Evolutionary conservation across 441 rosid genomes (phyloP), one percentile per base, ranked within the genome.

Genomic region (Caryocar brasiliense): DNA sequence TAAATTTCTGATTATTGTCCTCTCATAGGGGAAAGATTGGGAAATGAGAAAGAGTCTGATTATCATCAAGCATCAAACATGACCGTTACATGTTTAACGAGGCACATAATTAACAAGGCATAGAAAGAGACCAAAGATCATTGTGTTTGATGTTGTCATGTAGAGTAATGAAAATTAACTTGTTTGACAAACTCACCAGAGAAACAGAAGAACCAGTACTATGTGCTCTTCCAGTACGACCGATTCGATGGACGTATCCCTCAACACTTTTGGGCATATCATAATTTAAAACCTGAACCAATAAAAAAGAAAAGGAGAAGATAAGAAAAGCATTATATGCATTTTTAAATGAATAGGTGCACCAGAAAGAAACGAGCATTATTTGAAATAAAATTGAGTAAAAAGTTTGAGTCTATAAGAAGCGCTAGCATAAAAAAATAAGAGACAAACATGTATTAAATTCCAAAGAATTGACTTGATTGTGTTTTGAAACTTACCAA

Each of bases 161-260:
- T n/a, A 42, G 0, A 30, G 34, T 39, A 44, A 39, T 20, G 18
- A 34, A 43, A 42, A 40, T 30, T 40, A 46, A 56, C 27, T 40
- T 34, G 46, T 21, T 11, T 1, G 23, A 35, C 19, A 10, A 72
- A 76, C 95, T 80, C 66, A 92, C 98, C 29, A 92, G 82, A 56
- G 95, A 88, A 39, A 92, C 60, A 2, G 95, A 78, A 37, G 81
- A 59, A 37, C 95, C 98, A 10, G 73, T 81, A 58, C 62, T 73
- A 68, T 78, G 78, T 58, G 92, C 98, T 73, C 96, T 78, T 71
- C 95, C 98, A 49, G 96, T 88, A 35, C 95, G 94, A 39, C 98
- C 96, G 72, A 92, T 88, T 54, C 99, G 80, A 74, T 88, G 99
- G 11, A 85, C 74, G 65, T 92, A 92, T 40, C 95, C 95, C 5